Evolutionary conservation across 2,329 filamentous ascomycete species (phyloP).

Genomic region (Mycosphaerella sp.): DNA sequence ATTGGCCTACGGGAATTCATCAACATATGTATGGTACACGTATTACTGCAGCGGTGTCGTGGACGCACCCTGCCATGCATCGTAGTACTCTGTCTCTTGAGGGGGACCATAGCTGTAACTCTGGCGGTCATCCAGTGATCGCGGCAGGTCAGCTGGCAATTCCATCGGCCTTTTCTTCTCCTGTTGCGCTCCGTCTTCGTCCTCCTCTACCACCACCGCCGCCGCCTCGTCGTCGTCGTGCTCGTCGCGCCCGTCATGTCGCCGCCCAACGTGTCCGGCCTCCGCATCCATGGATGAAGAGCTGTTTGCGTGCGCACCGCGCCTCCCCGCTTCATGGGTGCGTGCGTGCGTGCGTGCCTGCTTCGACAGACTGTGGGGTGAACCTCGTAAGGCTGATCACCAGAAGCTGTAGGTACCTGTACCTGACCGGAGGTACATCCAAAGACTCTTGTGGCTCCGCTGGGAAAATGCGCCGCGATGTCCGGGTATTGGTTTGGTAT

Average conservation of each 20-base stretch:
- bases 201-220: constrained; percentile 6
- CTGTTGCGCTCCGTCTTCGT: constrained; percentile 20
- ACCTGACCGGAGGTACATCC: too few relatives aligned
- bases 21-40: constrained; percentile 1
- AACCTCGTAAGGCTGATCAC: too few relatives aligned
- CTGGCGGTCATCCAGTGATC: constrained; percentile 81
- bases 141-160: constrained; percentile 81
- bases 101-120: constrained; percentile 55
- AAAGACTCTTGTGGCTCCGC: too few relatives aligned
- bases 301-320: constrained; percentile 7
- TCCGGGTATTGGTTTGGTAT: too few relatives aligned
- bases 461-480: too few relatives aligned
- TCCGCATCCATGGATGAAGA: constrained; percentile 17
- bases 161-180: constrained; percentile 36
- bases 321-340: background rate
- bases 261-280: background rate
- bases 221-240: background rate
- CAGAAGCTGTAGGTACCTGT: too few relatives aligned
- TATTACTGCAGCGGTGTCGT: constrained; percentile 26
- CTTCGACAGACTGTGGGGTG: too few relatives aligned
- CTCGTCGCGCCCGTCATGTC: constrained; percentile 9
- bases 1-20: constrained; percentile 61
- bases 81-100: constrained; percentile 93
- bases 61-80: constrained; percentile 86
- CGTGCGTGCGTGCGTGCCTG: too few relatives aligned